Evolutionary conservation across 306 rosid species (phyloP), one percentile per base, ranked within the genome.

Genomic region (Ceratonia siliqua): DNA sequence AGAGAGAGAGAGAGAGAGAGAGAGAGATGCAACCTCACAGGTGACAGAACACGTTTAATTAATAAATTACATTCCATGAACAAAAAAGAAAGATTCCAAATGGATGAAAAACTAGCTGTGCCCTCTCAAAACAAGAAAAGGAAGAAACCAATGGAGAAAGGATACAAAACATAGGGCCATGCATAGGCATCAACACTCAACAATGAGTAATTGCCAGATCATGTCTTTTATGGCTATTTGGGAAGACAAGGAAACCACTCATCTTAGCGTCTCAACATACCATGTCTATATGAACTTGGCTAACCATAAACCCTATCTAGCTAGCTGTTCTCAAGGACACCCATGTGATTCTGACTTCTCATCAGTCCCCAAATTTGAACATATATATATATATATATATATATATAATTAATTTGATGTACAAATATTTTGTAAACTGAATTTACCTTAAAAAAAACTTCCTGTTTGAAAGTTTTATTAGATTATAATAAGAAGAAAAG

Each of bases 271-370:
- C 61, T 55, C 66, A 66, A 41, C 41, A 42, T 42, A 7, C 22
- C 49, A 18, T 57, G 68, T 67, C 67, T 41, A 27, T 6, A 18
- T 28, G 30, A 59, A 35, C 11, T 58, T 48, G 57, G 43, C 52
- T 22, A 45, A 15, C 81, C 81, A 68, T 21, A 14, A 54, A 53
- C 36, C 27, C 61, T 9, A 22, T 3, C 41, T 35, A 68, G 56
- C 14, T 48, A 62, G 58, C 58, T 78, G 48, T 70, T 36, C 33
- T 9, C 5, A 25, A 22, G 39, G 58, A 52, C 62, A 62, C n/a
- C 43, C 78, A 55, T 73, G 79, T 58, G 48, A 53, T 48, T 35
- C 20, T 49, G 8, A 14, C n/a, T n/a, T n/a, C n/a, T n/a, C n/a
- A n/a, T n/a, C n/a, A n/a, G n/a, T n/a, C n/a, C n/a, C n/a, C n/a